Evolutionary conservation across 2,329 filamentous ascomycete genomes (phyloP).

Genomic region (Diaporthe ampelina): DNA sequence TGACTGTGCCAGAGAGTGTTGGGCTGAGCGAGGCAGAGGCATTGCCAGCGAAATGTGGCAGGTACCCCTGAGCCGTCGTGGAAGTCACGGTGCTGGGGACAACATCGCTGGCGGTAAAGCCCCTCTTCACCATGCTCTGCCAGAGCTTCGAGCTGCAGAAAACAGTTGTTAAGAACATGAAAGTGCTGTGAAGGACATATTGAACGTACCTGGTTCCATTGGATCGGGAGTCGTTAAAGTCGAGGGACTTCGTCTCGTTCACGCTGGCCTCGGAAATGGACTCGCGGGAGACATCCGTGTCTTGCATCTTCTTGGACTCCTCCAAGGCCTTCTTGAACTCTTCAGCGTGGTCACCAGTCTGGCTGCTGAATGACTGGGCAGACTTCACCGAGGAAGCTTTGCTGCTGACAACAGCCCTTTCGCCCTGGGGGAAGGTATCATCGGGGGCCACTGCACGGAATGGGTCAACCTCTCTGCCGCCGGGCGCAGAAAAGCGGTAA

Average conservation of each 20-base stretch:
- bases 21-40: conserved; percentile 59
- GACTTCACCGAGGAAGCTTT: conserved; percentile 39
- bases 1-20: conserved; percentile 44
- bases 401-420: background rate
- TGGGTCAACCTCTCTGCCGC: conserved; percentile 33
- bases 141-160: conserved; percentile 58
- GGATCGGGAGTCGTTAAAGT: conserved; percentile 40
- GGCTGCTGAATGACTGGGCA: conserved; percentile 45
- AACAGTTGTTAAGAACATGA: conserved; percentile 31
- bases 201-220: conserved; percentile 39
- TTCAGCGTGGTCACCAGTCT: conserved; percentile 43
- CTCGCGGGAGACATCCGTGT: conserved; percentile 22
- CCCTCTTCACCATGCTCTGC: conserved; percentile 66
- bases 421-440: conserved; percentile 9
- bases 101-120: conserved; percentile 58
- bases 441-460: conserved; percentile 27
- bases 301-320: conserved; percentile 26
- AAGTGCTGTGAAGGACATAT: background rate
- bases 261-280: conserved; percentile 35
- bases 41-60: conserved; percentile 67
- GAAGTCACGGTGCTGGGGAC: conserved; percentile 63
- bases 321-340: conserved; percentile 40
- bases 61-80: conserved; percentile 66
- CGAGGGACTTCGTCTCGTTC: conserved; percentile 39
- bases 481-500: conserved; percentile 37